These are phyloP conservation scores for Iberis amara DNA, from an alignment of 441 rosid genomes.

Conservation along the genomic window DNA sequence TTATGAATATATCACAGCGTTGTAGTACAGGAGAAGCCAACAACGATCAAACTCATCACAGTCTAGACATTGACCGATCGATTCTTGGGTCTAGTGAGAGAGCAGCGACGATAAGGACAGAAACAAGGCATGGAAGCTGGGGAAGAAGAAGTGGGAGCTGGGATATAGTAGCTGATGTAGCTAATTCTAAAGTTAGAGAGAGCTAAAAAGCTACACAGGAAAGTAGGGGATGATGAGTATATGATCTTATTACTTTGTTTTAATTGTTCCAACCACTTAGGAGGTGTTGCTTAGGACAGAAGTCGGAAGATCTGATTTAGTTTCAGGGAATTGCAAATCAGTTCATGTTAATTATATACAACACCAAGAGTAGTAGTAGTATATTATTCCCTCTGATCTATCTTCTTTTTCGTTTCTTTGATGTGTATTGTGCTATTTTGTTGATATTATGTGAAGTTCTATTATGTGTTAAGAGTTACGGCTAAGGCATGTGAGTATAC, in stretches of 20 bases:
- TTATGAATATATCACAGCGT: conserved; percentile 72
- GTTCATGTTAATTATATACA: conserved; percentile 10
- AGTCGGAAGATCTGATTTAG: conserved; percentile 8
- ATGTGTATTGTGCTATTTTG: too few species aligned
- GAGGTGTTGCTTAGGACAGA: conserved; percentile 15
- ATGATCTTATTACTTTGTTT: conserved; percentile 10
- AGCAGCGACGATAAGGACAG: conserved; percentile 57
- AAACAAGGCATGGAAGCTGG: conserved; percentile 55
- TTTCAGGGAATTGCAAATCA: conserved; percentile 14
- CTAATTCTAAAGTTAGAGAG: conserved; percentile 18
- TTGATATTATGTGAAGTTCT: too few species aligned
- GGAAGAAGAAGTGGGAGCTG: conserved; percentile 31
- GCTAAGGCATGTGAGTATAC: too few species aligned
- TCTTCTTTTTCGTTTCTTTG: too few species aligned
- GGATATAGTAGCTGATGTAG: conserved; percentile 25
- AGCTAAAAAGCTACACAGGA: conserved; percentile 7
- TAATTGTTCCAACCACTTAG: conserved; percentile 2
- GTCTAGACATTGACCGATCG: conserved; percentile 44
- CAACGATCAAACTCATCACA: conserved; percentile 48
- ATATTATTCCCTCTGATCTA: conserved; percentile 1
- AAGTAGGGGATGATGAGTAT: background rate
- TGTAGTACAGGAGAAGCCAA: conserved; percentile 54
- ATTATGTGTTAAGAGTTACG: too few species aligned
- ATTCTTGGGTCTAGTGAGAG: conserved; percentile 47
- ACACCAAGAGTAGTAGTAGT: too few species aligned